phyloP scores from a whole-genome alignment of 257 asterid species.

The Orobanche coerulescens region DNA sequence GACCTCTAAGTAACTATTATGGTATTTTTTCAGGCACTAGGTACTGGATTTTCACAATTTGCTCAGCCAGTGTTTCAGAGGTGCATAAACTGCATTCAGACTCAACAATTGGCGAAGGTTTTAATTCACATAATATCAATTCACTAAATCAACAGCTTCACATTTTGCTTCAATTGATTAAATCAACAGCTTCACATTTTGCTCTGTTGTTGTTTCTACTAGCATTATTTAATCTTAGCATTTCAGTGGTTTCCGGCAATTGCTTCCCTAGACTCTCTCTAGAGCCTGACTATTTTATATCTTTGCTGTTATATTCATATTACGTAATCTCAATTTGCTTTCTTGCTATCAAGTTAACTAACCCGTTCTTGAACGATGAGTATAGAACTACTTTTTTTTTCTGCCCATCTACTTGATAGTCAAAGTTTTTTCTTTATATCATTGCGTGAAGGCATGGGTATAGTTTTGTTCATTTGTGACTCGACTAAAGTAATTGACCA shows the following conservation, averaged over 20 bases:
- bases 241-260: background rate
- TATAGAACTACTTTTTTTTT: background rate
- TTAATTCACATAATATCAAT: slow-evolving; percentile 19
- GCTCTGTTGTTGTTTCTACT: background rate
- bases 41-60: slow-evolving; percentile 76
- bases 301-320: background rate
- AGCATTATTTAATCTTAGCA: background rate
- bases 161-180: slow-evolving; percentile 3
- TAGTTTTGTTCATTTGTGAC: background rate
- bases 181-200: slow-evolving; percentile 12
- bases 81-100: slow-evolving; percentile 87
- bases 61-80: slow-evolving; percentile 94
- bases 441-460: background rate
- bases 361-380: background rate
- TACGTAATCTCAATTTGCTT: slow-evolving; percentile 5
- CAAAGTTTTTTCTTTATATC: background rate
- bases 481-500: background rate
- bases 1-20: background rate
- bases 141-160: slow-evolving; percentile 12
- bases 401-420: background rate
- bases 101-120: slow-evolving; percentile 94
- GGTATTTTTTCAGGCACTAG: slow-evolving; percentile 69
- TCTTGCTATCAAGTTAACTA: background rate
- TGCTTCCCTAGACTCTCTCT: background rate
- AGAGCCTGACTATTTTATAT: background rate